Conservation (phyloP, 2,329 filamentous ascomycete species). For the Monascus ruber region DNA sequence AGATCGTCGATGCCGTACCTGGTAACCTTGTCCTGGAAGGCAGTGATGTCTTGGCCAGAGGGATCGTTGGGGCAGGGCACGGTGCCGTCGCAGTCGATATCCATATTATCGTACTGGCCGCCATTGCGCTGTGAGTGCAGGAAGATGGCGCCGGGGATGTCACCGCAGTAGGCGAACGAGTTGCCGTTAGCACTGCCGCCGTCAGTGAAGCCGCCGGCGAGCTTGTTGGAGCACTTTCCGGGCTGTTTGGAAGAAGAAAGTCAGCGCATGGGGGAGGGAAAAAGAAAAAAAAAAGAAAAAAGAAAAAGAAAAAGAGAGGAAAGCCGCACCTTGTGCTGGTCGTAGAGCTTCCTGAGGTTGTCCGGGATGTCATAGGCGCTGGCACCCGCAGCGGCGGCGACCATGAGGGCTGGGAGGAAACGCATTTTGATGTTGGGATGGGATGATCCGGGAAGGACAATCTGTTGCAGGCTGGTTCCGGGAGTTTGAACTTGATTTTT, state of each 20-base stretch:
- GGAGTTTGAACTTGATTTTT: too few relatives aligned
- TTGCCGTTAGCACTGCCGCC: not conserved
- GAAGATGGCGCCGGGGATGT: too few relatives aligned
- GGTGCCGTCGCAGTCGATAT: not conserved
- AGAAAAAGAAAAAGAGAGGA: too few relatives aligned
- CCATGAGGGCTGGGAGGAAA: not conserved
- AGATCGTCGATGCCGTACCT: not conserved
- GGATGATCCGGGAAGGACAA: too few relatives aligned
- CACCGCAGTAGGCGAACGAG: too few relatives aligned
- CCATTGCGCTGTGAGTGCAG: too few relatives aligned
- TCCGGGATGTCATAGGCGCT: conserved; percentile 8
- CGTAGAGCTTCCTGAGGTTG: conserved; percentile 9
- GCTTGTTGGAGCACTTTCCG: conserved; percentile 9
- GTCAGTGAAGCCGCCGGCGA: conserved; percentile 12
- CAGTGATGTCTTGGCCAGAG: not conserved
- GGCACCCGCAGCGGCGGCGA: not conserved
- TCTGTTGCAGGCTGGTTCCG: too few relatives aligned
- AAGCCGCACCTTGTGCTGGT: conserved; percentile 8
- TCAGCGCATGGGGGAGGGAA: too few relatives aligned
- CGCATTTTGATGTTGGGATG: not conserved
- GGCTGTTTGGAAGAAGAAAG: conserved; percentile 1
- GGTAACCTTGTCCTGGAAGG: not conserved
- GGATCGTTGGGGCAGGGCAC: not conserved
- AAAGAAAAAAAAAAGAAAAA: too few relatives aligned
- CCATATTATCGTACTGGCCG: not conserved